Evolutionary conservation across 1,284 basidiomycete genomes (phyloP).

Genomic region (Cerrena zonata): DNA sequence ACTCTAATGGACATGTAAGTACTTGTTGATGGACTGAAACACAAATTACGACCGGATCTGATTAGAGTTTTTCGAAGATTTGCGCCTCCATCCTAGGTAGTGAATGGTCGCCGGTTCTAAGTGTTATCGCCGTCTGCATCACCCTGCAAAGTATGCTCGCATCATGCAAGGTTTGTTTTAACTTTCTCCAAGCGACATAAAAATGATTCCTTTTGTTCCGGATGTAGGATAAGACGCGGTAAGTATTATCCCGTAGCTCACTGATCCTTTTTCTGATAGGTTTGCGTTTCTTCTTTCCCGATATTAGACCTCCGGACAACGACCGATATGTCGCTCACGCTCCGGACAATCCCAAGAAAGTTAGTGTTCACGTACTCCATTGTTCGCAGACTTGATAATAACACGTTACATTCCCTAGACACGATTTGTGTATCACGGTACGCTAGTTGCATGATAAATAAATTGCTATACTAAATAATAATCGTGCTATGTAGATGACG

Average conservation of each 20-base stretch:
- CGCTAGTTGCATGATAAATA: too few relatives aligned
- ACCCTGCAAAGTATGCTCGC: conserved; percentile 84
- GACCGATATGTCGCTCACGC: conserved; percentile 72
- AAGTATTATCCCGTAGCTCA: too few relatives aligned
- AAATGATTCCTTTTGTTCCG: conserved; percentile 1
- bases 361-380: conserved; percentile 23
- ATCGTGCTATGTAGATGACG: conserved; percentile 31
- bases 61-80: conserved; percentile 41
- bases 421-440: conserved; percentile 73
- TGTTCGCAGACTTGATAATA: neutral
- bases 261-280: too few relatives aligned
- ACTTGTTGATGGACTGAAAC: neutral
- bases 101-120: conserved; percentile 81
- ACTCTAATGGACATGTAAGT: conserved; percentile 79
- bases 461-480: too few relatives aligned
- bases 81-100: conserved; percentile 81
- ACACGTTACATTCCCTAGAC: conserved; percentile 41
- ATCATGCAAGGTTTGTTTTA: conserved; percentile 67
- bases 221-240: conserved; percentile 69
- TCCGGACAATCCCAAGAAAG: conserved; percentile 86
- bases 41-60: neutral
- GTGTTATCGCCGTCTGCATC: conserved; percentile 70
- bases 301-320: conserved; percentile 64
- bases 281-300: too few relatives aligned
- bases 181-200: conserved; percentile 1